phyloP scores from a whole-genome alignment of 202 grass and related monocot genomes.

The Setaria italica region DNA sequence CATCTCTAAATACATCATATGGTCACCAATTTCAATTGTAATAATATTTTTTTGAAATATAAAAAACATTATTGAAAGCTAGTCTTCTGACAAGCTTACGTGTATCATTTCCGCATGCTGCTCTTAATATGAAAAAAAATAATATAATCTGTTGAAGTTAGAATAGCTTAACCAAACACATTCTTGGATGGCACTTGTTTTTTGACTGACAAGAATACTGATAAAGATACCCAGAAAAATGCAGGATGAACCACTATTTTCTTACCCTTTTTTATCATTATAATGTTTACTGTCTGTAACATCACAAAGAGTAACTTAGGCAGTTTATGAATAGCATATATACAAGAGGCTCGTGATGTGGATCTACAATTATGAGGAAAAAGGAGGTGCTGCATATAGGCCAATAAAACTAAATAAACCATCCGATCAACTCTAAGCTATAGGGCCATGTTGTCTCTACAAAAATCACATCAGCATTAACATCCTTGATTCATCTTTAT shows the following conservation, averaged over 20 bases:
- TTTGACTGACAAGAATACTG: neutral
- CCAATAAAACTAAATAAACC: conserved; percentile 20
- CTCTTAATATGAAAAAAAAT: neutral
- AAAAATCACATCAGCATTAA: neutral
- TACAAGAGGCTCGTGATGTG: neutral
- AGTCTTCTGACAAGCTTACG: neutral
- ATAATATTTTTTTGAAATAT: neutral
- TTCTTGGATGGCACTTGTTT: neutral
- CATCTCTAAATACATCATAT: neutral
- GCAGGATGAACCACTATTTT: neutral
- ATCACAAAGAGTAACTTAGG: conserved; percentile 26
- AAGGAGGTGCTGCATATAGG: neutral
- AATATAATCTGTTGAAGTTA: neutral
- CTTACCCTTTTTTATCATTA: neutral
- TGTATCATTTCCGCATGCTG: neutral
- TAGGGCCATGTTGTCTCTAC: neutral
- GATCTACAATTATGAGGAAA: conserved; percentile 12
- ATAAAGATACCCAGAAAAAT: conserved; percentile 5
- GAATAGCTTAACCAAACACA: neutral
- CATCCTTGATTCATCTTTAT: conserved; percentile 23
- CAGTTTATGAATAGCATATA: neutral
- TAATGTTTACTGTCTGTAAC: conserved; percentile 7
- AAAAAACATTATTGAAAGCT: neutral
- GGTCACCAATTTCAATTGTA: neutral
- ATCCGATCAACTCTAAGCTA: conserved; percentile 17